Percentiles rank a stretch among this genome's conserved stretches.
Conservation (phyloP, 768 basidiomycete genomes). For the Boletus subparvulus region DNA sequence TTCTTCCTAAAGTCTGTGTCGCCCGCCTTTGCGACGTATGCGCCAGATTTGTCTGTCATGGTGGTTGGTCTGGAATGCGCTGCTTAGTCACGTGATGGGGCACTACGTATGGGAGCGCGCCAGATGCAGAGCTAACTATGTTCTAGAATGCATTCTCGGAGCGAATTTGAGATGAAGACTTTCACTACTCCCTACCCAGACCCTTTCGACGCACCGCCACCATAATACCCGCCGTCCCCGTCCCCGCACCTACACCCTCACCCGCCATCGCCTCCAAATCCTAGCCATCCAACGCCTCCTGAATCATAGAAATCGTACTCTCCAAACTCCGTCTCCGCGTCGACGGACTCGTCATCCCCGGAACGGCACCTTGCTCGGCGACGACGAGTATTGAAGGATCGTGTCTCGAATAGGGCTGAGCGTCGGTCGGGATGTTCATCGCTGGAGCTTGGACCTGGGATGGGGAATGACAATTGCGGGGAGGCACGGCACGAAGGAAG, state of each 20-base stretch:
- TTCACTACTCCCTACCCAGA: no score
- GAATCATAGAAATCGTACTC: no score
- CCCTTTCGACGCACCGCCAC: no score
- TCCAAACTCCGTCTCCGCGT: constrained; percentile 85
- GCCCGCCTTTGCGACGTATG: constrained; percentile 38
- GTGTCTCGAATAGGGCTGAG: constrained; percentile 84
- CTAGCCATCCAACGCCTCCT: no score
- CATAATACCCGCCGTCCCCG: no score
- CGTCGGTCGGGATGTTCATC: constrained; percentile 85
- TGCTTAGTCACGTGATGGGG: background rate
- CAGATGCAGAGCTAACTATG: no score
- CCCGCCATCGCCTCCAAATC: no score
- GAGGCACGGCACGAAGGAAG: background rate
- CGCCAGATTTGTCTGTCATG: constrained; percentile 35
- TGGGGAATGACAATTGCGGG: constrained; percentile 4
- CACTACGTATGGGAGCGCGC: no score
- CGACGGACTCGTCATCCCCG: constrained; percentile 87
- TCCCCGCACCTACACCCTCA: no score
- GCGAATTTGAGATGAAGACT: no score
- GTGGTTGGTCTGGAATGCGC: background rate
- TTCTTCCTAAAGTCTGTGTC: constrained; percentile 84
- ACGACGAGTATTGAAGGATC: constrained; percentile 81
- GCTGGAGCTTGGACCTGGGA: constrained; percentile 95
- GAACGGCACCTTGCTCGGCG: constrained; percentile 52
- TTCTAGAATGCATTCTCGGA: no score